Evolutionary conservation across 805 yeast genomes (phyloP), one percentile per base, ranked within the genome.

Genomic region (Jamesozyma lodderae): DNA sequence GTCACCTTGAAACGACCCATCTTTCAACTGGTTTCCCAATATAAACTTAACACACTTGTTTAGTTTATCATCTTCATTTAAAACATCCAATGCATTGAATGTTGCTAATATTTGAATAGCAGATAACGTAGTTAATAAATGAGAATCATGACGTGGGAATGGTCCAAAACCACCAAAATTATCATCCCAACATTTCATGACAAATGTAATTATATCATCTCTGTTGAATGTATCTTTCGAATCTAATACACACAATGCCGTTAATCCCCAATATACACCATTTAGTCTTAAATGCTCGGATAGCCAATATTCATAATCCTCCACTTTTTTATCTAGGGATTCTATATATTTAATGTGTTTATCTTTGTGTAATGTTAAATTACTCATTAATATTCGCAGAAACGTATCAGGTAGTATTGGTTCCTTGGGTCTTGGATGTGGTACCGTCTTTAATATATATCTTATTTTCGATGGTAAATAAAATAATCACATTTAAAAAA

Each of bases 191-290:
- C 97, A 90, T 11, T 69, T 62, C 49, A 74, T 38, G 3, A 90
- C 83, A 56, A 79, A 92, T n/a, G 66, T 60, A 1, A 83, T 59
- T 11, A 90, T 75, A 6, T 80, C 83, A 1, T 68, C 62, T 37
- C 68, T 66, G n/a, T 77, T 68, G 40, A 90, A 72, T 0, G 77
- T 72, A 11, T 72, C 72, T 24, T 69, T 60, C 2, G 78, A 65
- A 21, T 71, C 67, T 60, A 90, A 55, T 1, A 81, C 60, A 35
- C 73, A 72, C 23, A 88, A 59, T 0, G 96, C 86, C 14, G 82
- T 80, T 3, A 85, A 65, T 0, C 96, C 97, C 99, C 99, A 92
- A 57, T 92, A 92, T 0, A 92, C 69, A 1, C 97, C 98, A 51
- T 84, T 86, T 69, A 92, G 61, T 23, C 96, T 70, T 35, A 92